These are phyloP conservation scores for Lactarius pseudohatsudake DNA, from an alignment of 768 basidiomycete genomes.

Conservation along the genomic window DNA sequence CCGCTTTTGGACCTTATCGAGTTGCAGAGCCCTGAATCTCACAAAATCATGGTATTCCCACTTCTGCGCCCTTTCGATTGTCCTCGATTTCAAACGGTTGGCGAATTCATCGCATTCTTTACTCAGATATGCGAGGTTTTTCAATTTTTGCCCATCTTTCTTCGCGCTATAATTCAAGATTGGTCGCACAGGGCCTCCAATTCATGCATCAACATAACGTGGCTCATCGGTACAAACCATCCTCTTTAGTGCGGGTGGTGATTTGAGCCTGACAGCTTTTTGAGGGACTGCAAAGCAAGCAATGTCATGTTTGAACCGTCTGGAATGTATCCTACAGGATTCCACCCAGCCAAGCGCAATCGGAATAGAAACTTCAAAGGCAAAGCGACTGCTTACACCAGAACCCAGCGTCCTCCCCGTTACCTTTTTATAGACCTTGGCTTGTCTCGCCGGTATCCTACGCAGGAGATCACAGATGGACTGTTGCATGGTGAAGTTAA, in stretches of 20 bases:
- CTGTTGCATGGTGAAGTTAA: conserved; percentile 45
- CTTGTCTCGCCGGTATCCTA: conserved; percentile 31
- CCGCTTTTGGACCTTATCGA: conserved; percentile 32
- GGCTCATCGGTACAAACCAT: conserved; percentile 35
- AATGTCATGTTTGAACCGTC: conserved; percentile 36
- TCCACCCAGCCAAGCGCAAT: conserved; percentile 31
- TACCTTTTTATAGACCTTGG: conserved; percentile 37
- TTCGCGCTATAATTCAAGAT: not conserved
- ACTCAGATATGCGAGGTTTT: conserved; percentile 39
- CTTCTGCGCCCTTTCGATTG: conserved; percentile 33
- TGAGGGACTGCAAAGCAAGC: conserved; percentile 24
- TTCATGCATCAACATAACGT: conserved; percentile 32
- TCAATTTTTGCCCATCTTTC: not conserved
- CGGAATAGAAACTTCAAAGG: conserved; percentile 32
- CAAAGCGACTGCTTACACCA: conserved; percentile 26
- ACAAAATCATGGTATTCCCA: conserved; percentile 37
- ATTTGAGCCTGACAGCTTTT: not conserved
- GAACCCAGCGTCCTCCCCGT: conserved; percentile 33
- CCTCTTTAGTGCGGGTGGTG: too few species aligned
- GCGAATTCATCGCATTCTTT: conserved; percentile 40
- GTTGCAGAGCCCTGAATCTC: conserved; percentile 21
- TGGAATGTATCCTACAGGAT: conserved; percentile 33
- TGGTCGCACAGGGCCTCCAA: conserved; percentile 28
- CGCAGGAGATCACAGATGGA: conserved; percentile 32
- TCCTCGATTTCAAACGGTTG: conserved; percentile 38